Base-by-base conservation (phyloP, 345 rosid genomes). In the Arabis hirsuta region DNA sequence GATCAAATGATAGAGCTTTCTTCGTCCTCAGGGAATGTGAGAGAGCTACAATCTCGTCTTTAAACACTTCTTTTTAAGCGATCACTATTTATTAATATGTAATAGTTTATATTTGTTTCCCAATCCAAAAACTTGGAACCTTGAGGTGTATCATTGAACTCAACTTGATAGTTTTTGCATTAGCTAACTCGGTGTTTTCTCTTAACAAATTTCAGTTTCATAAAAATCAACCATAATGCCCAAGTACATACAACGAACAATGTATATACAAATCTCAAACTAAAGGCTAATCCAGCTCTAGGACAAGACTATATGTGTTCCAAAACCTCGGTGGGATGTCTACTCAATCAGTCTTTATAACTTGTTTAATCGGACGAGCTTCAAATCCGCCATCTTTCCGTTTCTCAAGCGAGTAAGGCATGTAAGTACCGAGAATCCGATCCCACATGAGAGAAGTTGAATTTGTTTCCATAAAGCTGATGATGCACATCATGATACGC, bases 401-500 rank as follows among this genome's bases (percentile, higher is more conserved):
- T 81, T 78, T 86, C 84, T 85, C 90, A 53, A 89, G 85, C 5
- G 85, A 64, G 67, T 83, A 86, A 13, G 90, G 84, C 94, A 88
- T 88, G 43, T 86, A 82, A 7, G 94, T 88, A 39, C 90, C 89
- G 0, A 88, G 84, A 71, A 88, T 83, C 79, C 76, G 77, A 67
- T 88, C 90, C 94, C 90, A 86, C 79, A 78, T 64, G 90, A 1
- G 94, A 85, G 70, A 86, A 88, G 80, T 88, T 86, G 74, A 79
- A 82, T 72, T 86, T 88, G 83, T 54, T 84, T 10, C 94, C 94
- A 45, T 86, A 84, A 14, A 84, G 86, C 72, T 88, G 93, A 64
- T 83, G 90, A 77, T 89, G 92, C 60, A 89, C 75, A 73, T 89
- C 90, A 27, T 89, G 90, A 46, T 87, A 87, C 4, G 89, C 96